These are phyloP conservation scores for Phytophthora chlamydospora DNA, from an alignment of 352 stramenopile species.

Conservation along the genomic window DNA sequence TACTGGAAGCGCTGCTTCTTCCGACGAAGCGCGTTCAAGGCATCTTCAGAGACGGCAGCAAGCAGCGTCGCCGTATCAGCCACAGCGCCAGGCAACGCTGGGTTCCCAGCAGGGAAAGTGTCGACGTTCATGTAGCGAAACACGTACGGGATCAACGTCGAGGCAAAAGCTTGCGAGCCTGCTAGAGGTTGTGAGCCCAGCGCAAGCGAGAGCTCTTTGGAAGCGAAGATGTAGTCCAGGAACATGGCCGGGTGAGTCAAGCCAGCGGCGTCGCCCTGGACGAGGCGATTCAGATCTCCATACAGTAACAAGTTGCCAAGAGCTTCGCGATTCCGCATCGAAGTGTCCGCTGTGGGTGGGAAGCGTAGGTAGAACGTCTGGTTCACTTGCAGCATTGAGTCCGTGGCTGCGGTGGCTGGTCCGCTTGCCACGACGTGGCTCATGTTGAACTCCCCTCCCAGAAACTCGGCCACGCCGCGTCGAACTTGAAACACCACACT, in stretches of 20 bases:
- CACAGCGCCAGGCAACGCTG: conserved; percentile 27
- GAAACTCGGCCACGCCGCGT: conserved; percentile 46
- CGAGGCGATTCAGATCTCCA: conserved; percentile 42
- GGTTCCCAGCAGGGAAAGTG: conserved; percentile 47
- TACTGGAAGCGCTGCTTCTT: conserved; percentile 56
- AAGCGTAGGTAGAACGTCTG: conserved; percentile 48
- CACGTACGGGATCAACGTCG: conserved; percentile 47
- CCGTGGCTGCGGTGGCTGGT: conserved; percentile 22
- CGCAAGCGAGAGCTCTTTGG: conserved; percentile 9
- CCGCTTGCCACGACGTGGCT: conserved; percentile 31
- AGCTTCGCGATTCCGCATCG: conserved; percentile 27
- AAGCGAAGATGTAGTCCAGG: conserved; percentile 48
- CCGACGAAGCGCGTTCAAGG: conserved; percentile 38
- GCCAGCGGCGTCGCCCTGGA: conserved; percentile 17
- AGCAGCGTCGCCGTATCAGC: conserved; percentile 25
- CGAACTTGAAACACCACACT: conserved; percentile 56
- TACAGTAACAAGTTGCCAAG: conserved; percentile 53
- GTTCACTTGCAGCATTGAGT: conserved; percentile 47
- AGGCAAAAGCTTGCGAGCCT: conserved; percentile 21
- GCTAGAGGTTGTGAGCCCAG: conserved; percentile 17
- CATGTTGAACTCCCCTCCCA: conserved; percentile 38
- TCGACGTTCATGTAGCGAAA: conserved; percentile 57
- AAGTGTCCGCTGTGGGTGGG: conserved; percentile 19
- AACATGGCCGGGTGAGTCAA: conserved; percentile 42
- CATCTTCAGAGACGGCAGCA: conserved; percentile 38